Percentiles rank a stretch among this genome's conserved stretches.
Conservation (phyloP, 257 asterid genomes). For the Solanum infundibuliforme region DNA sequence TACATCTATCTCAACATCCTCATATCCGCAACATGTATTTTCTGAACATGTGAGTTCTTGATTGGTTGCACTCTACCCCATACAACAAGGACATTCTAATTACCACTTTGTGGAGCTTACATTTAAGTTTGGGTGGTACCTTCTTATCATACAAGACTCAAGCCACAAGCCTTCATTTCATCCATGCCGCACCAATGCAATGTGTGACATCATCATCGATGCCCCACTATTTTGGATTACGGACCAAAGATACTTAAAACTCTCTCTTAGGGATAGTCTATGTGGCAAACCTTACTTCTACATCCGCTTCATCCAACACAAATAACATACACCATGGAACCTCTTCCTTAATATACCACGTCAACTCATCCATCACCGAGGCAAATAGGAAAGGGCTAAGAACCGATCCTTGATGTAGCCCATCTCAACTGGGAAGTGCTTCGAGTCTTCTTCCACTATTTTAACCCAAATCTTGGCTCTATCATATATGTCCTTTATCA, state of each 20-base stretch:
- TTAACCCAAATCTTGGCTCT: not conserved
- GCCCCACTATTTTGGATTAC: not conserved
- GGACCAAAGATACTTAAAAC: not conserved
- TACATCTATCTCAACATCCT: not conserved
- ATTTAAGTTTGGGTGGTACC: not conserved
- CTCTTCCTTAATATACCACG: not conserved
- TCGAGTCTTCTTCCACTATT: not conserved
- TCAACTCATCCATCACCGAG: not conserved
- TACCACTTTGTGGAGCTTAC: not conserved
- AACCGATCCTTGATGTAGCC: not conserved
- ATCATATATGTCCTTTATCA: not conserved
- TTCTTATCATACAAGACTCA: not conserved
- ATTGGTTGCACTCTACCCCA: not conserved
- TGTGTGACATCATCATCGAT: not conserved
- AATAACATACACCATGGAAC: not conserved
- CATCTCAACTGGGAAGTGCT: not conserved
- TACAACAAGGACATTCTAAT: not conserved
- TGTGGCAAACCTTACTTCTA: not conserved
- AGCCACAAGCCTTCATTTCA: not conserved
- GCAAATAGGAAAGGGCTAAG: not conserved
- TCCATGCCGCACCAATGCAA: not conserved
- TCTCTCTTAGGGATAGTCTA: not conserved
- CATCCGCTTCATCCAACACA: not conserved
- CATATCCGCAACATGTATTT: not conserved
- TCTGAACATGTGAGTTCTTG: not conserved